phyloP scores from a whole-genome alignment of 2,329 filamentous ascomycete genomes.

The Fusarium sublunatum region DNA sequence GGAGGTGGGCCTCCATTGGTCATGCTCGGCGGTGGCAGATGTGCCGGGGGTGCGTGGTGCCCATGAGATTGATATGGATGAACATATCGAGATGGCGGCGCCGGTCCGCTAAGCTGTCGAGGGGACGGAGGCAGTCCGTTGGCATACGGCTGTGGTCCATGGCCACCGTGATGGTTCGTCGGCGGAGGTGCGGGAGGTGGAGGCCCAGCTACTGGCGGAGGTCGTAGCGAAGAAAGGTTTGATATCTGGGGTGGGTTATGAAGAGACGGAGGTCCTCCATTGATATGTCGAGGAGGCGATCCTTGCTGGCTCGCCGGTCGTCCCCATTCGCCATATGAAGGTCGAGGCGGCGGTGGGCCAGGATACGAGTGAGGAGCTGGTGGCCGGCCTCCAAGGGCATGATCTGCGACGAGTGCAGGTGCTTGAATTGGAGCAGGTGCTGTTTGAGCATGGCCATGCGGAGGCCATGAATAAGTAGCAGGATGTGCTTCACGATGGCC shows the following conservation, averaged over 20 bases:
- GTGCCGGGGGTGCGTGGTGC: constrained; percentile 41
- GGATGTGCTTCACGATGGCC: constrained; percentile 45
- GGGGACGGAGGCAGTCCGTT: constrained; percentile 64
- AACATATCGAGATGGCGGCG: constrained; percentile 57
- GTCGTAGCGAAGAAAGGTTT: constrained; percentile 60
- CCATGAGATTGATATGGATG: constrained; percentile 50
- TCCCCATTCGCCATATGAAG: constrained; percentile 60
- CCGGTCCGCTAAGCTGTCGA: constrained; percentile 57
- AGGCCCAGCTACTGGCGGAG: constrained; percentile 59
- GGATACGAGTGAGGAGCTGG: constrained; percentile 46
- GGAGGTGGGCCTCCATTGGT: constrained; percentile 51
- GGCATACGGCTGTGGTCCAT: constrained; percentile 48
- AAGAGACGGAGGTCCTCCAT: constrained; percentile 57
- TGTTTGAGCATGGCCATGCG: constrained; percentile 40
- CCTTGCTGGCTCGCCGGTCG: constrained; percentile 62
- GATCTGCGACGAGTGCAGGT: constrained; percentile 42
- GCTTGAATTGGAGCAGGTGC: constrained; percentile 40
- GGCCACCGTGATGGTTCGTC: constrained; percentile 55
- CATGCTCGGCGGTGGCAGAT: constrained; percentile 48
- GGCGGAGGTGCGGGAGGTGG: constrained; percentile 56
- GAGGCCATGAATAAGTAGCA: constrained; percentile 43
- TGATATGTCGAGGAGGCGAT: constrained; percentile 61
- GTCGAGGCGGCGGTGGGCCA: constrained; percentile 44
- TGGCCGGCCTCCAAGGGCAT: constrained; percentile 46
- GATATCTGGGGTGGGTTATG: constrained; percentile 48